phyloP scores from a whole-genome alignment of 2,329 filamentous ascomycete species.

The Cordyceps cicadae region DNA sequence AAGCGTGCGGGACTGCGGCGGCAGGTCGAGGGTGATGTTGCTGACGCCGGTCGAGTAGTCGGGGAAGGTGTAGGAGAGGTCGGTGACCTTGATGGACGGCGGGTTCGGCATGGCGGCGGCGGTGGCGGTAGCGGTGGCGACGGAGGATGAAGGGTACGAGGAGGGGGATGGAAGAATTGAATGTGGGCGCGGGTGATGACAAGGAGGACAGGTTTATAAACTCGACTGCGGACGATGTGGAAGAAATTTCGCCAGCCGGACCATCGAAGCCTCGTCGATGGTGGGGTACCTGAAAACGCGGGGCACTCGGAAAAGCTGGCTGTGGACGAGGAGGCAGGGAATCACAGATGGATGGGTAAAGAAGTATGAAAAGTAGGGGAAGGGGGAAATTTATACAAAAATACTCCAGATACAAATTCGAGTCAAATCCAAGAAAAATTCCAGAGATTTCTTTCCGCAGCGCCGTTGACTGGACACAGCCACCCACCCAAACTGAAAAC shows the following conservation, averaged over 20 bases:
- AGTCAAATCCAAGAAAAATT: too few species aligned
- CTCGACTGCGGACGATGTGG: neutral
- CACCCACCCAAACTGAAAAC: too few species aligned
- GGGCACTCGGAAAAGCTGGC: too few species aligned
- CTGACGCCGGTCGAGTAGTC: conserved; percentile 73
- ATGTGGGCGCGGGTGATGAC: neutral
- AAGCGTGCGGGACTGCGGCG: conserved; percentile 75
- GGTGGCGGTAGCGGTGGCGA: neutral
- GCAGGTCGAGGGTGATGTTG: conserved; percentile 66
- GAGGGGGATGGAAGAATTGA: neutral
- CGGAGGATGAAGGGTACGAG: neutral
- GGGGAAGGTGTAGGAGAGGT: conserved; percentile 82
- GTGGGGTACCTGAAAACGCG: neutral
- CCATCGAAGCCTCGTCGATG: neutral
- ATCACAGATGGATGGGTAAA: too few species aligned
- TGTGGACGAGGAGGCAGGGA: too few species aligned
- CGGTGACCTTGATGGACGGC: conserved; percentile 62
- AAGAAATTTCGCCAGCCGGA: neutral
- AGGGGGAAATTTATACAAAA: too few species aligned
- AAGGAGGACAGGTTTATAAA: neutral
- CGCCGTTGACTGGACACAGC: too few species aligned
- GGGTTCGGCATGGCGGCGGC: conserved; percentile 24
- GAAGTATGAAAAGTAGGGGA: too few species aligned
- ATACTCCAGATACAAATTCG: too few species aligned
- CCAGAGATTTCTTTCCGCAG: too few species aligned